phyloP scores from a whole-genome alignment of 352 stramenopile genomes.

The Halophytophthora batemanensis region DNA sequence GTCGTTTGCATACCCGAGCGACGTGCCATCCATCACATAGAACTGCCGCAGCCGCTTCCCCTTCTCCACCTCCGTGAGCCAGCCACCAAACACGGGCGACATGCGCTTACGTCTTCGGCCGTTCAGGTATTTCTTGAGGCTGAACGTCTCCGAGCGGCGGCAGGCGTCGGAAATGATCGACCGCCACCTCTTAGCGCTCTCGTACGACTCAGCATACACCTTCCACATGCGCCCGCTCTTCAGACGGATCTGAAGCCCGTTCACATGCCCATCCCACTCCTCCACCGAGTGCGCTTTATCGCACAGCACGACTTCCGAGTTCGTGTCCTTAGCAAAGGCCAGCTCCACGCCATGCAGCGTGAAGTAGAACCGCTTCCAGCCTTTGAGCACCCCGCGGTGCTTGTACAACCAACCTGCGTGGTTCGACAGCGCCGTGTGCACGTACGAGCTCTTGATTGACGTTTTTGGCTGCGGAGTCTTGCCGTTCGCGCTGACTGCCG shows the following conservation, averaged over 20 bases:
- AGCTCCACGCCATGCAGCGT: conserved; percentile 76
- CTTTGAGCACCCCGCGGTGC: conserved; percentile 74
- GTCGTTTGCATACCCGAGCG: conserved; percentile 69
- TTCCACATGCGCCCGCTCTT: conserved; percentile 68
- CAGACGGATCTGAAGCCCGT: conserved; percentile 64
- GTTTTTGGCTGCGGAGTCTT: conserved; percentile 32
- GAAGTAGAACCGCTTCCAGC: conserved; percentile 79
- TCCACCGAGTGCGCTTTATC: conserved; percentile 59
- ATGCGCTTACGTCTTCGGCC: conserved; percentile 68
- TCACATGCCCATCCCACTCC: conserved; percentile 68
- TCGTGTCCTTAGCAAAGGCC: conserved; percentile 72
- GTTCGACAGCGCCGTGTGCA: conserved; percentile 70
- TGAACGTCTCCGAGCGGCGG: conserved; percentile 50
- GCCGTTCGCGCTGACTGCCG: conserved; percentile 48
- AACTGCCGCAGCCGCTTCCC: conserved; percentile 53
- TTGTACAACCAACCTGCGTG: conserved; percentile 81
- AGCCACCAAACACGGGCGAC: conserved; percentile 68
- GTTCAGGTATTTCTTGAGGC: conserved; percentile 64
- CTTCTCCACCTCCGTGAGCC: conserved; percentile 63
- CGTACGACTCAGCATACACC: conserved; percentile 71
- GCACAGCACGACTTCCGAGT: conserved; percentile 51
- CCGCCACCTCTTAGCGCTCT: conserved; percentile 73
- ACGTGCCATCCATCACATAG: conserved; percentile 72
- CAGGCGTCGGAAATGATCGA: conserved; percentile 53
- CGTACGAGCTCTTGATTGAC: conserved; percentile 70